A percentile compares a stretch with the other conserved stretches of the same genome.
Evolutionary conservation across 495 filamentous ascomycete species (phyloP).

Genomic region (Penicillium robsamsonii): DNA sequence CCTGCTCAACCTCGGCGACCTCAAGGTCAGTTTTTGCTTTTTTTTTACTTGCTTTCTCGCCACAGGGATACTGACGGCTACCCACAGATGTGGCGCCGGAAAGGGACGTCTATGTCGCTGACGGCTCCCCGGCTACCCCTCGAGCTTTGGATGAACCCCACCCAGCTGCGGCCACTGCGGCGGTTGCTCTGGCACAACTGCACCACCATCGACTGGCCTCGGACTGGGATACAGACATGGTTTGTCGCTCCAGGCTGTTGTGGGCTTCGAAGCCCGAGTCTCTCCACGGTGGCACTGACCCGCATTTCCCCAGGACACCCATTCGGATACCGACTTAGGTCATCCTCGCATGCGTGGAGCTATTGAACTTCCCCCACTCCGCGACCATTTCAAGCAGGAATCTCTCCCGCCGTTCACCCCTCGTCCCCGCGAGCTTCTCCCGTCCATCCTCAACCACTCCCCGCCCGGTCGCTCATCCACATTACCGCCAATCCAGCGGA

Average conservation of each 20-base stretch:
- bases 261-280: background rate
- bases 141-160: constrained; percentile 71
- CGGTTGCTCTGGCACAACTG: constrained; percentile 82
- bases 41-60: background rate
- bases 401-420: constrained; percentile 60
- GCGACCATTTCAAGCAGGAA: constrained; percentile 70
- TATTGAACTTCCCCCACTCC: constrained; percentile 72
- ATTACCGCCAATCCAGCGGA: constrained; percentile 73
- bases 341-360: constrained; percentile 56
- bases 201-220: constrained; percentile 77
- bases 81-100: constrained; percentile 41
- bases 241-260: constrained; percentile 43
- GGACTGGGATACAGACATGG: constrained; percentile 83
- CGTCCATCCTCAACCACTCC: constrained; percentile 75
- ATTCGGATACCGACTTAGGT: constrained; percentile 68
- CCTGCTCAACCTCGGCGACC: constrained; percentile 38
- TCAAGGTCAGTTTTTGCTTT: constrained; percentile 31
- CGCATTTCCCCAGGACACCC: constrained; percentile 55
- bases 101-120: constrained; percentile 57
- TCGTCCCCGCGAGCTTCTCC: constrained; percentile 68
- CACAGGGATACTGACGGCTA: constrained; percentile 29
- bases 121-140: constrained; percentile 69
- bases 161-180: constrained; percentile 70
- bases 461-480: constrained; percentile 86
- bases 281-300: constrained; percentile 6